These are phyloP conservation scores for Colletotrichum abscissum DNA, from an alignment of 2,329 filamentous ascomycete species.

Conservation along the genomic window DNA sequence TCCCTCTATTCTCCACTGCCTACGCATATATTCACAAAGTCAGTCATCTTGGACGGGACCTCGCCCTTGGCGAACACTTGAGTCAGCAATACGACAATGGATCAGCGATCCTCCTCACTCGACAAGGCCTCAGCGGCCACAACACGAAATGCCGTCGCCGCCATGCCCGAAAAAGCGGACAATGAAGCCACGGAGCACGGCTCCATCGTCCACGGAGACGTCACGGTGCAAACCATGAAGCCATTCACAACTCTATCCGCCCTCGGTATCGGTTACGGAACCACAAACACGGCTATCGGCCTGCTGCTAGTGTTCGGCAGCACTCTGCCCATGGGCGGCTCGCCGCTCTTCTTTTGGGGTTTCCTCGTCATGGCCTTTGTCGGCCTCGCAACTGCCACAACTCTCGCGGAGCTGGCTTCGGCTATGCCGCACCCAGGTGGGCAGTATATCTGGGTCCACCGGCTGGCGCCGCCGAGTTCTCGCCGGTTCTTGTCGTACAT, in stretches of 20 bases:
- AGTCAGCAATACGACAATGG: not conserved
- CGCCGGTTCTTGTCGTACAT: constrained; percentile 38
- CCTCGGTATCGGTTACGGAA: not conserved
- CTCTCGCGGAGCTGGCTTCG: constrained; percentile 42
- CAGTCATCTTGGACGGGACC: not conserved
- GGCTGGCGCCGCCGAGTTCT: constrained; percentile 35
- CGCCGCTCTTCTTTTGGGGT: not conserved
- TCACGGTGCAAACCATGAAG: not conserved
- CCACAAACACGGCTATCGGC: not conserved
- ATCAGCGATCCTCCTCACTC: not conserved
- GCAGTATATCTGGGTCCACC: constrained; percentile 43
- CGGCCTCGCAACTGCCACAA: not conserved
- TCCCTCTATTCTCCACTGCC: not conserved
- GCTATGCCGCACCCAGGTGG: constrained; percentile 44
- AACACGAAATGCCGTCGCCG: not conserved
- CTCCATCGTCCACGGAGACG: not conserved
- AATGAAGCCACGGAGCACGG: not conserved
- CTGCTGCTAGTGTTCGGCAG: not conserved
- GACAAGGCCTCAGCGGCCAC: not conserved
- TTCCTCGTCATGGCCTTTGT: not conserved
- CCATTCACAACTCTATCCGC: not conserved
- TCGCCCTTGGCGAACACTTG: not conserved
- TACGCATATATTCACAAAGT: not conserved
- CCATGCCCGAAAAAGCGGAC: not conserved
- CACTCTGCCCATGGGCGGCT: not conserved